Percentiles rank a stretch among this genome's conserved stretches.
phyloP scores from a whole-genome alignment of 2,329 filamentous ascomycete species.

The Calonectria pseudoturangicola region DNA sequence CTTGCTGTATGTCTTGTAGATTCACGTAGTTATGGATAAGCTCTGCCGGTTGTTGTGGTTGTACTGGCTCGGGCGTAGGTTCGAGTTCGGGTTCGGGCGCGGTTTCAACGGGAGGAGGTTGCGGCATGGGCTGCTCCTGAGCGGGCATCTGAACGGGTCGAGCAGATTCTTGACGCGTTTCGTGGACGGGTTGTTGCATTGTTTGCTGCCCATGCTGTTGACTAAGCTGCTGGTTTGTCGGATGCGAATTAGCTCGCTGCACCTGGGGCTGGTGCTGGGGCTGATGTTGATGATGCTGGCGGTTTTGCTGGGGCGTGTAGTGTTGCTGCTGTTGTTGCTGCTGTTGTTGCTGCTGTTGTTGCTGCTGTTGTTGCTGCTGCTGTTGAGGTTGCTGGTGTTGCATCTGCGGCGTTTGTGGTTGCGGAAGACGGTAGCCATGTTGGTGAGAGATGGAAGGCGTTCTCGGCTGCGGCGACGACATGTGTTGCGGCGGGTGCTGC shows the following conservation, averaged over 20 bases:
- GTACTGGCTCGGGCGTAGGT: slow-evolving; percentile 48
- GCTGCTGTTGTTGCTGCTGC: slow-evolving; percentile 37
- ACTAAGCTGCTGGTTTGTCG: slow-evolving; percentile 42
- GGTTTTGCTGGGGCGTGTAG: slow-evolving; percentile 40
- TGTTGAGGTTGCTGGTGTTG: slow-evolving; percentile 45
- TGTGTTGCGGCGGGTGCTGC: slow-evolving; percentile 41
- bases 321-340: slow-evolving; percentile 33
- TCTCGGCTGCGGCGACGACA: slow-evolving; percentile 50
- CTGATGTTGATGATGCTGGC: slow-evolving; percentile 44
- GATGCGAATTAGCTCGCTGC: slow-evolving; percentile 31
- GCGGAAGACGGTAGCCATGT: slow-evolving; percentile 49
- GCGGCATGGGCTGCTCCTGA: slow-evolving; percentile 45
- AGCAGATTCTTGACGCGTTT: slow-evolving; percentile 34
- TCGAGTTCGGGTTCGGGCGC: slow-evolving; percentile 48
- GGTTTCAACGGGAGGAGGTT: slow-evolving; percentile 42
- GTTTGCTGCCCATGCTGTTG: slow-evolving; percentile 43
- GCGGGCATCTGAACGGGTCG: slow-evolving; percentile 34
- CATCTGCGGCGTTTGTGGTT: slow-evolving; percentile 38
- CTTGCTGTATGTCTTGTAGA: slow-evolving; percentile 61
- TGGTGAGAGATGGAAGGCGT: slow-evolving; percentile 48
- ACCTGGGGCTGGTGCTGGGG: slow-evolving; percentile 43
- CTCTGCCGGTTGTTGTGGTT: slow-evolving; percentile 44
- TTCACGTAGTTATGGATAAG: slow-evolving; percentile 60
- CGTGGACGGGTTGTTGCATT: slow-evolving; percentile 40
- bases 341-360: slow-evolving; percentile 44